Evolutionary conservation across 2,329 filamentous ascomycete genomes (phyloP).

Genomic region (Dactylellina sp.): DNA sequence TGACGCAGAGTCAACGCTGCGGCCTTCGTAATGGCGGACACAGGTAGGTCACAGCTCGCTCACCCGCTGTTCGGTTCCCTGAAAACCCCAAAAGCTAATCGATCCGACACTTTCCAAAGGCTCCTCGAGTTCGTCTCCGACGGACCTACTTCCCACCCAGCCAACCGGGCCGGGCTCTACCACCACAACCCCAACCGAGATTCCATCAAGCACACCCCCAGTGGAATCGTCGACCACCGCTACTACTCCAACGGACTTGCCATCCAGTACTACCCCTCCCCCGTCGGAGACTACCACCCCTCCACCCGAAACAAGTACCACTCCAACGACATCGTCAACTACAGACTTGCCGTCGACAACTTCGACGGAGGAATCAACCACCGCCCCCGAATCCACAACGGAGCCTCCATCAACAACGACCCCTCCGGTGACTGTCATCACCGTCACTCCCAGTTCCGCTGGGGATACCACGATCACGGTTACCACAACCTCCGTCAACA

Average conservation of each 20-base stretch:
- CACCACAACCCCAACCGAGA: neutral
- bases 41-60: slow-evolving; percentile 21
- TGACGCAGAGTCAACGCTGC: neutral
- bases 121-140: slow-evolving; percentile 1
- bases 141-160: slow-evolving; percentile 2
- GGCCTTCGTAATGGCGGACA: slow-evolving; percentile 27
- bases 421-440: slow-evolving; percentile 40
- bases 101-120: neutral
- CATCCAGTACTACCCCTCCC: too few species aligned
- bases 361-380: slow-evolving; percentile 23
- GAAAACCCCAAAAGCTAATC: neutral
- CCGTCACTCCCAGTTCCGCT: slow-evolving; percentile 51
- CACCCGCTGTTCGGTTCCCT: neutral
- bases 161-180: slow-evolving; percentile 14
- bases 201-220: slow-evolving; percentile 22
- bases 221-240: slow-evolving; percentile 32
- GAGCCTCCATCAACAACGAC: slow-evolving; percentile 35
- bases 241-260: slow-evolving; percentile 19
- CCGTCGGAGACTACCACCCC: slow-evolving; percentile 17
- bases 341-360: slow-evolving; percentile 18
- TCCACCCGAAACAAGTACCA: slow-evolving; percentile 42
- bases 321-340: slow-evolving; percentile 37
- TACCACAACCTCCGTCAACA: slow-evolving; percentile 60
- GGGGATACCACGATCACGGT: slow-evolving; percentile 60
- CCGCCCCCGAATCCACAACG: slow-evolving; percentile 37